Evolutionary conservation across 2,329 filamentous ascomycete genomes (phyloP), one percentile per base, ranked within the genome.

Genomic region (Neonectria faginata): DNA sequence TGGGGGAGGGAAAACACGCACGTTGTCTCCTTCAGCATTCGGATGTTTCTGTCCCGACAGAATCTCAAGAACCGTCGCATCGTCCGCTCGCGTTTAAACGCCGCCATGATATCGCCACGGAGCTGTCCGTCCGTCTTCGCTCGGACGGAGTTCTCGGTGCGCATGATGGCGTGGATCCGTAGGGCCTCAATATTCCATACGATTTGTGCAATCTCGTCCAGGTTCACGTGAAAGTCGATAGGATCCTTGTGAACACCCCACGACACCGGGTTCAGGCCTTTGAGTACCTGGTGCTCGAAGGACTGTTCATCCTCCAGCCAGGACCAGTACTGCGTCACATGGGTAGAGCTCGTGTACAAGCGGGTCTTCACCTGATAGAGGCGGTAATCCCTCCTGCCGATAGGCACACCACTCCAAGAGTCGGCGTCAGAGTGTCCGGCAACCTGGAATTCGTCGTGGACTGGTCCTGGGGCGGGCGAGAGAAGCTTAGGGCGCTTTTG

Each of bases 251-350:
- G 85, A 11, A 82, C 76, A 6, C 80, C 83, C 86, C 86, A 88
- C 1, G 73, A 74, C 2, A 80, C 78, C 14, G 82, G 81, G 18
- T 77, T 60, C 3, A 80, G 77, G 16, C 83, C 80, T 48, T 80
- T 81, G 5, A 88, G 78, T 1, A 87, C 82, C 69, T 87, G 85
- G 67, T 88, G 86, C 76, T 87, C 83, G 57, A 88, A 84, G 14
- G 78, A 69, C 18, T 71, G 77, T 7, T 72, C 70, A 31, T 79
- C 73, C 9, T 77, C 77, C 3, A 82, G 69, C 82, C 82, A 88
- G 54, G 84, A 84, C 84, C 84, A 86, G 75, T 87, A 88, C 71
- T 88, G 86, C 12, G 84, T 86, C 5, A 85, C 82, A 12, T 78
- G 70, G 2, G 78, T 74, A 57, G 82, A 83, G 22, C 82, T 85